phyloP scores from a whole-genome alignment of 2,329 filamentous ascomycete species.

The Rhytidhysteron rufulum region DNA sequence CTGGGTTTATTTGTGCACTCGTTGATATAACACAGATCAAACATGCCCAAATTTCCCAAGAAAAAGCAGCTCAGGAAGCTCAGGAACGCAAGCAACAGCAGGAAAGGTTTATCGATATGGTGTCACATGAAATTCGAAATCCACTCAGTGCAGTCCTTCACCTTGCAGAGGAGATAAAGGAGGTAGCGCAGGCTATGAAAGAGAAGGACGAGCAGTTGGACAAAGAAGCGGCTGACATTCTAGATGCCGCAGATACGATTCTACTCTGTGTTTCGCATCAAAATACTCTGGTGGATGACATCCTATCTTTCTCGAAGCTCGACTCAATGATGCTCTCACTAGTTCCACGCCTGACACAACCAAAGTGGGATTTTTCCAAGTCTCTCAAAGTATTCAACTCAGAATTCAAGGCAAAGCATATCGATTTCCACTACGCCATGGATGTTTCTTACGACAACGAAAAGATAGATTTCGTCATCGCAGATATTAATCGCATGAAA shows the following conservation, averaged over 20 bases:
- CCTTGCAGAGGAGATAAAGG: slow-evolving; percentile 41
- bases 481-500: slow-evolving; percentile 35
- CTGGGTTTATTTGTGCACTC: slow-evolving; percentile 45
- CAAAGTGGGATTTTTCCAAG: slow-evolving; percentile 35
- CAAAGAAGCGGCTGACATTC: slow-evolving; percentile 25
- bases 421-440: slow-evolving; percentile 37
- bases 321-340: slow-evolving; percentile 44
- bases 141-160: slow-evolving; percentile 39
- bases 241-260: slow-evolving; percentile 38
- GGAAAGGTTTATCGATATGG: slow-evolving; percentile 46
- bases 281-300: slow-evolving; percentile 45
- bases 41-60: slow-evolving; percentile 38
- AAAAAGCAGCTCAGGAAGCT: slow-evolving; percentile 41
- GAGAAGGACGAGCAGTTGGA: slow-evolving; percentile 11
- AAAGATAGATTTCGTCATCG: slow-evolving; percentile 35
- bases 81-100: slow-evolving; percentile 43
- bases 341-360: slow-evolving; percentile 28
- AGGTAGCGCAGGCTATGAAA: slow-evolving; percentile 24
- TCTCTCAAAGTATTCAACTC: slow-evolving; percentile 39
- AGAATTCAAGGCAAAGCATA: slow-evolving; percentile 35
- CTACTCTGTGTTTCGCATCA: slow-evolving; percentile 43
- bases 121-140: slow-evolving; percentile 35
- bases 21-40: slow-evolving; percentile 47
- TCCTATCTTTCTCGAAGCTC: slow-evolving; percentile 45
- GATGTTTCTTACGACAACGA: slow-evolving; percentile 39